Base-by-base conservation (phyloP, 176 grass and related monocot species). In the Musa itinerans region DNA sequence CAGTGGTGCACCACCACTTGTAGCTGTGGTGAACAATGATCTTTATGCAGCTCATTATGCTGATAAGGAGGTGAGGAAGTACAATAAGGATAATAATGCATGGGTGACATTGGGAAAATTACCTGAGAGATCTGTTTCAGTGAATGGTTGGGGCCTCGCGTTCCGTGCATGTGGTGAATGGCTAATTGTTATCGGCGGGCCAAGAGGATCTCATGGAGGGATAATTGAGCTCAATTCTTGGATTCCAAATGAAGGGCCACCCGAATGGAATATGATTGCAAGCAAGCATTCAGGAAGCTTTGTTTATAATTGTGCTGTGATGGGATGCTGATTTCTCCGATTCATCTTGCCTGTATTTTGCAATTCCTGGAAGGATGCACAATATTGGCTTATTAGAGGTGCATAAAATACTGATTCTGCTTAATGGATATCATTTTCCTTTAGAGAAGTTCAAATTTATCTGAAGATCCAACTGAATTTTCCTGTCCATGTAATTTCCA, bases 351-450 rank as follows among this genome's bases (percentile, higher is more conserved):
- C 63, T 27, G 63, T 26, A 27, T 65, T 65, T 9, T 65, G 62
- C 62, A 65, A 26, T 27, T 65, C 23, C 13, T 65, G 21, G 3
- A 26, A 26, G 63, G 63, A 65, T 65, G 63, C 63, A 65, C n/a
- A 6, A 65, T 65, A 65, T 65, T 65, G 23, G 63, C 63, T 65
- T 65, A 34, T 34, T 34, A 26, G 63, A 65, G 63, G 63, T 65
- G 63, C 63, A 65, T 65, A 65, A 65, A 65, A 26, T 63, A 65
- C 63, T 65, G 63, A 65, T 11, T 25, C 63, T 65, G 12, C 22
- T 65, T 65, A 65, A 65, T 65, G 63, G 10, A 26, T 12, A 65
- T 27, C 63, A 65, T 65, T 65, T 65, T 26, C 63, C 23, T 65
- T 65, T 26, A 26, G 29, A 34, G 29, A 34, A 34, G 29, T 34